Conservation (phyloP, 805 yeast species). For the Metschnikowia shivogae region DNA sequence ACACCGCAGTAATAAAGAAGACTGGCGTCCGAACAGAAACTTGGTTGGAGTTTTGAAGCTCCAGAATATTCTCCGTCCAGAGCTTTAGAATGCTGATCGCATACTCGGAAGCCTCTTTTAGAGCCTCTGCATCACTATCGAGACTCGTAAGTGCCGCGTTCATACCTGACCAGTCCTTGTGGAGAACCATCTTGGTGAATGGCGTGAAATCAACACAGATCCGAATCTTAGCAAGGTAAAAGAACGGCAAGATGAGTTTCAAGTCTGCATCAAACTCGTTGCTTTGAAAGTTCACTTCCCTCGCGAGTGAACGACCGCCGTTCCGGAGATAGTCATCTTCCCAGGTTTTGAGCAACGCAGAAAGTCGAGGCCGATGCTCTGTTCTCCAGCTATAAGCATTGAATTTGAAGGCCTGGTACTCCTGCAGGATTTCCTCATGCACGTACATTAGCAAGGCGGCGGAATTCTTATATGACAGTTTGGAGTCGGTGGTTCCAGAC, state of each 20-base stretch:
- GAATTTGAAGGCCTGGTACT: conserved; percentile 24
- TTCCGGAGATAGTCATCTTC: conserved; percentile 57
- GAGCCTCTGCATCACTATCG: conserved; percentile 52
- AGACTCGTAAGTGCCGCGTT: conserved; percentile 46
- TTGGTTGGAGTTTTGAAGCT: conserved; percentile 59
- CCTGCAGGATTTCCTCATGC: conserved; percentile 61
- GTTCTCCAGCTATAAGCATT: conserved; percentile 63
- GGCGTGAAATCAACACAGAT: conserved; percentile 60
- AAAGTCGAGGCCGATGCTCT: conserved; percentile 55
- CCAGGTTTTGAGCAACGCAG: conserved; percentile 60
- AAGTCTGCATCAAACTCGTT: conserved; percentile 53
- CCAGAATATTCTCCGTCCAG: conserved; percentile 71
- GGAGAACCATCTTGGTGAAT: conserved; percentile 55
- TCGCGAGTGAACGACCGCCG: conserved; percentile 59
- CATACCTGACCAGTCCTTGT: conserved; percentile 68
- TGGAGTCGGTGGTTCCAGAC: conserved; percentile 31
- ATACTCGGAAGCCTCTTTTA: conserved; percentile 58
- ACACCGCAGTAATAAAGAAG: conserved; percentile 67
- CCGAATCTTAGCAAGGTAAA: conserved; percentile 63
- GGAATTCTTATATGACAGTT: conserved; percentile 46
- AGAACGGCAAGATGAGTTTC: conserved; percentile 62
- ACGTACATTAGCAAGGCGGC: conserved; percentile 58
- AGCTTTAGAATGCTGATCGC: conserved; percentile 57
- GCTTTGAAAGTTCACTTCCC: conserved; percentile 45
- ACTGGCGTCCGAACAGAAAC: conserved; percentile 73